Conservation (phyloP, 768 basidiomycete genomes). For the Psilocybe cubensis region DNA sequence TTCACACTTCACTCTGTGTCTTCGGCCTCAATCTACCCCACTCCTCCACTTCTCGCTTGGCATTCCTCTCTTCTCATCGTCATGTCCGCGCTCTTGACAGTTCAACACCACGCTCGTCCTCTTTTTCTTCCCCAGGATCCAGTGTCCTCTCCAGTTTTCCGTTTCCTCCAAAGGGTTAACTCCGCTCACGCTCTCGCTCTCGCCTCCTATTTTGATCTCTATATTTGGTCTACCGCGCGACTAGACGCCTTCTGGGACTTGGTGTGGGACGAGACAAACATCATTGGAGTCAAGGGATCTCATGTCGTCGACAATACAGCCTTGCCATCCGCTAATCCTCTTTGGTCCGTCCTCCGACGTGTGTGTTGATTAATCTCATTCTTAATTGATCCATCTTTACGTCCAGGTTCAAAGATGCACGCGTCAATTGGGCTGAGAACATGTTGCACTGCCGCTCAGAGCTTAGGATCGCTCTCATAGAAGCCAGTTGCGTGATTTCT, state of each 20-base stretch:
- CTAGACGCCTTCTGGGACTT: constrained; percentile 70
- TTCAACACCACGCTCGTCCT: constrained; percentile 22
- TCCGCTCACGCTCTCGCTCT: constrained; percentile 45
- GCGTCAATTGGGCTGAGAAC: constrained; percentile 83
- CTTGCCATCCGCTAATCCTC: constrained; percentile 61
- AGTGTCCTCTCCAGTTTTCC: constrained; percentile 47
- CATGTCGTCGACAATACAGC: constrained; percentile 61
- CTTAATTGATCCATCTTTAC: constrained; percentile 10
- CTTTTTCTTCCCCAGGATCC: constrained; percentile 48
- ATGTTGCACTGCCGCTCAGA: constrained; percentile 64
- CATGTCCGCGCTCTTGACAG: constrained; percentile 11
- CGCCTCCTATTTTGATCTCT: constrained; percentile 63
- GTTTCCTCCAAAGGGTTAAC: constrained; percentile 57
- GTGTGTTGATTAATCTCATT: constrained; percentile 6
- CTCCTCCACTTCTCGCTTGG: constrained; percentile 13
- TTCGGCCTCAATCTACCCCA: constrained; percentile 8
- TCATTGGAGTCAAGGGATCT: constrained; percentile 65
- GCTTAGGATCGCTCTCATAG: constrained; percentile 66
- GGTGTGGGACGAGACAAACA: constrained; percentile 71
- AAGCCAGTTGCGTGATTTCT: constrained; percentile 58
- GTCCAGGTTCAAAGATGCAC: constrained; percentile 56
- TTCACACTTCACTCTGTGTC: not conserved
- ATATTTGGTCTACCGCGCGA: constrained; percentile 63
- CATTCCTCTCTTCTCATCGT: constrained; percentile 4
- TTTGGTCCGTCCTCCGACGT: constrained; percentile 51